Percentiles rank a stretch among this genome's conserved stretches.
Evolutionary conservation across 164 flowering plant genomes (phyloP).

Genomic region (Pachysandra terminalis): DNA sequence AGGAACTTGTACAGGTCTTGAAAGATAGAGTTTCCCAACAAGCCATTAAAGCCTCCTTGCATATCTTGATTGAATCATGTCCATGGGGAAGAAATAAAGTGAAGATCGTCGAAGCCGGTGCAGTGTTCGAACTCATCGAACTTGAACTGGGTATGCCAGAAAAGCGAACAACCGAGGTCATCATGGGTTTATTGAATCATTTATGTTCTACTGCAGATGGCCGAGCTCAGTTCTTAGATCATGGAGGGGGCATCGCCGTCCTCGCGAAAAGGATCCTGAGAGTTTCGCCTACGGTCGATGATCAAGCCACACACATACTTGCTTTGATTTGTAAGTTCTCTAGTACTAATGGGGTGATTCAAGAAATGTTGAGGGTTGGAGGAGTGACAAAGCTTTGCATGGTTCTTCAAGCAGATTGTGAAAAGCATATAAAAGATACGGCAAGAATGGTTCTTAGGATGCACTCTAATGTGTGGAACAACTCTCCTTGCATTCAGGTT

Average conservation of each 20-base stretch:
- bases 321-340: constrained; percentile 16
- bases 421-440: constrained; percentile 31
- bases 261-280: constrained; percentile 39
- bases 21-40: constrained; percentile 12
- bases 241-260: constrained; percentile 49
- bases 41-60: constrained; percentile 27
- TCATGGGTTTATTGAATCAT: constrained; percentile 31
- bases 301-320: constrained; percentile 32
- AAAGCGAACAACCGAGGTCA: constrained; percentile 35
- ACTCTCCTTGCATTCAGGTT: constrained; percentile 55
- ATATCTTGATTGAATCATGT: constrained; percentile 25
- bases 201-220: constrained; percentile 53
- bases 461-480: constrained; percentile 43
- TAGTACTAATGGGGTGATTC: constrained; percentile 33
- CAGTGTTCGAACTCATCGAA: constrained; percentile 41
- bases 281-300: constrained; percentile 45
- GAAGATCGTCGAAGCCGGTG: constrained; percentile 37
- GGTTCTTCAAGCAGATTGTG: constrained; percentile 49
- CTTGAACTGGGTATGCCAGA: constrained; percentile 31
- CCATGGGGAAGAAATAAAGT: constrained; percentile 35
- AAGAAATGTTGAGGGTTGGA: constrained; percentile 57
- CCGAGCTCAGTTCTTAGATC: constrained; percentile 35
- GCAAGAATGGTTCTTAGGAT: constrained; percentile 43
- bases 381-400: constrained; percentile 57
- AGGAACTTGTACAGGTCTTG: constrained; percentile 14